These are phyloP conservation scores for Paspalum vaginatum DNA, from an alignment of 176 grass and related monocot genomes.

Conservation along the genomic window DNA sequence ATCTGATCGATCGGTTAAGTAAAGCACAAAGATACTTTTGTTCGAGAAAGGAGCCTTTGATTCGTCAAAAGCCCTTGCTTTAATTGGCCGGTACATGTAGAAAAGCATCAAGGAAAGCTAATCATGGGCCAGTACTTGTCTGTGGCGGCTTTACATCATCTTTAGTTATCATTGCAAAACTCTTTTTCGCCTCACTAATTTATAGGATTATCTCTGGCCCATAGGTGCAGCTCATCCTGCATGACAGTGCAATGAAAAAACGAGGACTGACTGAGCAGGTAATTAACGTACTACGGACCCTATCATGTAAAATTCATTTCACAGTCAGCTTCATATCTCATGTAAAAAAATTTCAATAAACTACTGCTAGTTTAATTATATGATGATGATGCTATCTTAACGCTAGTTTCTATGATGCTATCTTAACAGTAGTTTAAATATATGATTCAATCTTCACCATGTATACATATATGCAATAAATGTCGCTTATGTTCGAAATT, in stretches of 20 bases:
- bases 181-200: slow-evolving; percentile 39
- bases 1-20: slow-evolving; percentile 46
- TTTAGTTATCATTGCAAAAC: slow-evolving; percentile 50
- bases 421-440: too few relatives aligned
- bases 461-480: not conserved
- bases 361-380: too few relatives aligned
- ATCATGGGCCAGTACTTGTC: slow-evolving; percentile 59
- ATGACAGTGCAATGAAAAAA: slow-evolving; percentile 46
- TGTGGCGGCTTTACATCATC: slow-evolving; percentile 31
- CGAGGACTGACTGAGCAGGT: slow-evolving; percentile 39
- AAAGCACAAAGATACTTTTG: slow-evolving; percentile 51
- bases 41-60: slow-evolving; percentile 47
- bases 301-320: not conserved
- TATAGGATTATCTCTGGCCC: slow-evolving; percentile 3
- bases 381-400: too few relatives aligned
- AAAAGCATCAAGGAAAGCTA: slow-evolving; percentile 61
- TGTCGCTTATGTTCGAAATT: not conserved
- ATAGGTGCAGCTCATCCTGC: slow-evolving; percentile 49
- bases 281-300: not conserved
- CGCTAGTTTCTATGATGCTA: too few relatives aligned
- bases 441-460: not conserved
- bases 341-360: not conserved
- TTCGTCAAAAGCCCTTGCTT: slow-evolving; percentile 43
- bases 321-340: not conserved
- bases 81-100: slow-evolving; percentile 32